Evolutionary conservation across 2,329 filamentous ascomycete species (phyloP).

Genomic region (Byssochlamys sp.): DNA sequence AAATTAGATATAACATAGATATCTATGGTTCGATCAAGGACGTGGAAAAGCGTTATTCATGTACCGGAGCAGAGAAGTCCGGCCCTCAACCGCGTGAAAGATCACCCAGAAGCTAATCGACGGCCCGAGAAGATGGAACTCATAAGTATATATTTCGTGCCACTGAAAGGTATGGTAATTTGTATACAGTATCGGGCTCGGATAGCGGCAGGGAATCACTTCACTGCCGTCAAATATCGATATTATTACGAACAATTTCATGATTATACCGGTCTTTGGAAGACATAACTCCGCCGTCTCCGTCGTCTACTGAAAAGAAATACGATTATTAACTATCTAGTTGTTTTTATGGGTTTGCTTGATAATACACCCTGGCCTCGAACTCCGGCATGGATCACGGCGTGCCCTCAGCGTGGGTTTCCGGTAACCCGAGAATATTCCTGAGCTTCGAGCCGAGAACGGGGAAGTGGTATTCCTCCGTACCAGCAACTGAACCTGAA

Average conservation of each 20-base stretch:
- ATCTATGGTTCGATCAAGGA: neutral
- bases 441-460: neutral
- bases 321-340: neutral
- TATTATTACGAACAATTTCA: neutral
- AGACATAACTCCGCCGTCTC: neutral
- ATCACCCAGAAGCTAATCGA: neutral
- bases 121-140: neutral
- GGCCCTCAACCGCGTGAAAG: neutral
- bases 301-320: neutral
- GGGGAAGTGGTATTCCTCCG: neutral
- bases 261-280: neutral
- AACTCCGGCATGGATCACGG: neutral
- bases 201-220: neutral
- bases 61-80: neutral
- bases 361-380: neutral
- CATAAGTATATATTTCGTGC: neutral
- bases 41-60: neutral
- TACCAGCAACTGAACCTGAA: neutral
- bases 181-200: neutral
- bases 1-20: neutral
- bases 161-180: neutral
- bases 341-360: neutral
- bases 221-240: neutral
- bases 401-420: neutral
- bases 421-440: neutral